Percentiles rank a stretch among this genome's conserved stretches.
Evolutionary conservation across 768 basidiomycete genomes (phyloP).

Genomic region (Termitomyces sp.): DNA sequence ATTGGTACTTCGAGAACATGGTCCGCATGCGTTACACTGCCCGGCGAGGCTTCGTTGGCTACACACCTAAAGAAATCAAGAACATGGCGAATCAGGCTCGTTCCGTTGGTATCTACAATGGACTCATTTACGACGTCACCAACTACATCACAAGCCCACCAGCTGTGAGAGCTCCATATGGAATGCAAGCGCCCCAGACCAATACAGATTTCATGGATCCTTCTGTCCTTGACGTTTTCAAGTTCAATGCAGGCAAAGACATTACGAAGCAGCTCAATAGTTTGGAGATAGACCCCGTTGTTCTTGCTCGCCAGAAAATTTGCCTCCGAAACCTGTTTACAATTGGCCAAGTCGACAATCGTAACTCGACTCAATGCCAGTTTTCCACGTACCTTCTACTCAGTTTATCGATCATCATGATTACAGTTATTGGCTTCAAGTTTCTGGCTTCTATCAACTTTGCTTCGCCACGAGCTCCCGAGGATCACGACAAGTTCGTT

Average conservation of each 20-base stretch:
- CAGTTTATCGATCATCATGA: constrained; percentile 86
- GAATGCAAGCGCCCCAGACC: constrained; percentile 35
- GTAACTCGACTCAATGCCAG: constrained; percentile 85
- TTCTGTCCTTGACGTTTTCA: constrained; percentile 71
- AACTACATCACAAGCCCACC: constrained; percentile 72
- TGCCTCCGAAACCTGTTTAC: constrained; percentile 93
- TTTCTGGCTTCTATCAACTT: constrained; percentile 85
- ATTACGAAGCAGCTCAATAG: constrained; percentile 69
- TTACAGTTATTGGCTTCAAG: constrained; percentile 89
- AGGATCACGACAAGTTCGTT: constrained; percentile 91
- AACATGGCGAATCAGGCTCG: constrained; percentile 58
- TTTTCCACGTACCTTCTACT: constrained; percentile 92
- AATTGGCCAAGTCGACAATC: constrained; percentile 87
- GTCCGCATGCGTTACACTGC: constrained; percentile 85
- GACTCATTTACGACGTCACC: constrained; percentile 83
- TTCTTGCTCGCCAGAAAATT: constrained; percentile 69
- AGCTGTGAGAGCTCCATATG: constrained; percentile 40
- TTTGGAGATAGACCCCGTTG: constrained; percentile 53
- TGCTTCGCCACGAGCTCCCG: constrained; percentile 65
- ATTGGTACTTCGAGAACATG: constrained; percentile 98
- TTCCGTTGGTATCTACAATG: constrained; percentile 82
- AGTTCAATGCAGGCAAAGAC: constrained; percentile 66
- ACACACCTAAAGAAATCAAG: constrained; percentile 68
- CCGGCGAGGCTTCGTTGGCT: constrained; percentile 86
- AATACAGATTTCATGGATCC: constrained; percentile 67